Base-by-base conservation (phyloP, 2,329 filamentous ascomycete genomes). In the Xylariaceae sp. region DNA sequence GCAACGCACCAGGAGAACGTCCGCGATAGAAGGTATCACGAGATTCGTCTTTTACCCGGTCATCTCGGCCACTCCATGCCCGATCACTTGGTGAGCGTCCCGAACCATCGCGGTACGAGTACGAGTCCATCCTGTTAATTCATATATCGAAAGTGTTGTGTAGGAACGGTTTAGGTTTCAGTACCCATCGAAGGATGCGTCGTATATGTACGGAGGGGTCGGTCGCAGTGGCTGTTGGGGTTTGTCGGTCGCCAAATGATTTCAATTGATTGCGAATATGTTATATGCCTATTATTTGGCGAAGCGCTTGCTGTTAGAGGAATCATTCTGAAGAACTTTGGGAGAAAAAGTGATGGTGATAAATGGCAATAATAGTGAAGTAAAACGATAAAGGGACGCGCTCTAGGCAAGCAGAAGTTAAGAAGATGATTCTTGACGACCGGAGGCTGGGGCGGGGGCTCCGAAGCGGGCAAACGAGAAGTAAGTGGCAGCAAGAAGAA, bases 1-100 rank as follows among this genome's bases (percentile, higher is more conserved):
- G 37, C 16, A 55, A 81, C 85, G 69, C 80, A 90, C 87, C 86
- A 71, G 87, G 87, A 63, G 87, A 90, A 69, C 87, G 81, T 56
- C 81, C 82, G 54, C 86, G 81, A 63, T 87, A 86, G 59, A 85
- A 86, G 35, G 75, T 79, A 64, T 88, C 84, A 42, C 76, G 75
- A 55, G 81, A 75, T 24, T 83, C 80, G 6, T 82, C 78, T 63
- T 81, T 79, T 27, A 61, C 66, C 59, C 81, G 71, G 16, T 84
- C 82, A 47, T 84, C 81, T 43, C 81, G 80, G 35, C 68, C 61
- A 55, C 66, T 72, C 79, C 81, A 83, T 35, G 70, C 73, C 51
- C 82, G 79, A 47, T 83, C 80, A 40, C 67, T 71, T 2, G 82
- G 81, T 23, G 81, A 84, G 32, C 81, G 79, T 27, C 71, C 78